phyloP scores from a whole-genome alignment of 129 eudicot genomes.

The Solidago caesia region DNA sequence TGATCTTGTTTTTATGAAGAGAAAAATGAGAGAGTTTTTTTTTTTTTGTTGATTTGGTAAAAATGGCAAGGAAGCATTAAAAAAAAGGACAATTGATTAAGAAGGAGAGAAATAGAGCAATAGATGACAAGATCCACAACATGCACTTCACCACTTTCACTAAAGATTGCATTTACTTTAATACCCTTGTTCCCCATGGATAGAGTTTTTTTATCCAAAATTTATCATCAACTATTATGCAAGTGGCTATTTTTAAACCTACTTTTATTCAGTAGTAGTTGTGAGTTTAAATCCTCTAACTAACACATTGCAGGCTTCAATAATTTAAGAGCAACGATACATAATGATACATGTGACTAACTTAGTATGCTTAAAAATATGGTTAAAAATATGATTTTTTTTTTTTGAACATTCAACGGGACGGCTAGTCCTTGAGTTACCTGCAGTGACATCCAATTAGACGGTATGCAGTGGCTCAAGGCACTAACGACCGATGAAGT shows the following conservation, averaged over 20 bases:
- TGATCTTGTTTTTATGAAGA: conserved; percentile 25
- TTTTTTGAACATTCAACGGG: too few relatives aligned
- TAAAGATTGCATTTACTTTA: conserved; percentile 23
- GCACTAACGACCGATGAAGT: too few relatives aligned
- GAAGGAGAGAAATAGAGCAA: conserved; percentile 39
- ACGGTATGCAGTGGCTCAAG: too few relatives aligned
- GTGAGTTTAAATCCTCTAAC: conserved; percentile 28
- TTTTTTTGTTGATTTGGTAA: conserved; percentile 10
- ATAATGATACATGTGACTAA: background rate
- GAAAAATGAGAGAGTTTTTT: conserved; percentile 6
- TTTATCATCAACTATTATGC: conserved; percentile 21
- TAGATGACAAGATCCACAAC: conserved; percentile 42
- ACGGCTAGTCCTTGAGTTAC: too few relatives aligned
- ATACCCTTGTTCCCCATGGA: conserved; percentile 35
- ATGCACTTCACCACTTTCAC: conserved; percentile 34
- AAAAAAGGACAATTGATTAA: conserved; percentile 35
- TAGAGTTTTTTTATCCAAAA: conserved; percentile 30
- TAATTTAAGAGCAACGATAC: conserved; percentile 7
- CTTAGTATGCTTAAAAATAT: too few relatives aligned
- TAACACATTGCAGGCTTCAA: conserved; percentile 21
- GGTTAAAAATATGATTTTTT: too few relatives aligned
- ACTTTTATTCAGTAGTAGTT: conserved; percentile 21
- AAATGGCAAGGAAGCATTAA: conserved; percentile 37
- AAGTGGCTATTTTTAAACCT: conserved; percentile 22
- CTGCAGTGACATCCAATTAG: too few relatives aligned